Conservation (phyloP, 2,329 filamentous ascomycete genomes). For the Hypoxylon sp. region DNA sequence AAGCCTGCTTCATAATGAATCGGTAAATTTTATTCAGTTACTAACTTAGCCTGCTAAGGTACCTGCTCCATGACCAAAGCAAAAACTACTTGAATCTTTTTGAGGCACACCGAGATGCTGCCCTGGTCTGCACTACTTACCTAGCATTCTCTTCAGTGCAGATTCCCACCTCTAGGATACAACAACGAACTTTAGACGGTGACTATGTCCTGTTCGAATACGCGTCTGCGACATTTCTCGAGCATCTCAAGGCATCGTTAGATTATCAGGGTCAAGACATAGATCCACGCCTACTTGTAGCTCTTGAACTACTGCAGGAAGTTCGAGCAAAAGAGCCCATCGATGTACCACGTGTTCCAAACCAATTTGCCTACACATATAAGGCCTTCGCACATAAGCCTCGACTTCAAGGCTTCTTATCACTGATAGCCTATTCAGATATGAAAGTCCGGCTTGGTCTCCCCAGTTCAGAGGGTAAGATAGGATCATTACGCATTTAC, state of each 20-base stretch:
- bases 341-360: conserved; percentile 1
- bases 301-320: conserved; percentile 7
- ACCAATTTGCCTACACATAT: conserved; percentile 1
- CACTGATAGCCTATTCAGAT: conserved; percentile 1
- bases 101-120: conserved; percentile 16
- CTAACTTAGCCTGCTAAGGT: conserved; percentile 12
- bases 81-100: conserved; percentile 9
- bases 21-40: background rate
- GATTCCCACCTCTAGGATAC: conserved; percentile 4
- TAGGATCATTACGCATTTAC: background rate
- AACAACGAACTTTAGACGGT: conserved; percentile 3
- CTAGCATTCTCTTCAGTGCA: conserved; percentile 23
- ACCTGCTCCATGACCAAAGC: conserved; percentile 26
- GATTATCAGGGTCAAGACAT: background rate
- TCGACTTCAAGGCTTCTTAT: conserved; percentile 4
- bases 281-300: background rate
- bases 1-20: no score
- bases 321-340: background rate
- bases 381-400: background rate
- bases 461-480: conserved; percentile 6
- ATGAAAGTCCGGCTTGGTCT: conserved; percentile 4
- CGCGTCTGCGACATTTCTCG: conserved; percentile 16
- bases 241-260: conserved; percentile 14
- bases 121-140: conserved; percentile 15
- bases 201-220: conserved; percentile 28